Evolutionary conservation across 495 filamentous ascomycete species (phyloP).

Genomic region (Melanomma pulvis-pyrius): DNA sequence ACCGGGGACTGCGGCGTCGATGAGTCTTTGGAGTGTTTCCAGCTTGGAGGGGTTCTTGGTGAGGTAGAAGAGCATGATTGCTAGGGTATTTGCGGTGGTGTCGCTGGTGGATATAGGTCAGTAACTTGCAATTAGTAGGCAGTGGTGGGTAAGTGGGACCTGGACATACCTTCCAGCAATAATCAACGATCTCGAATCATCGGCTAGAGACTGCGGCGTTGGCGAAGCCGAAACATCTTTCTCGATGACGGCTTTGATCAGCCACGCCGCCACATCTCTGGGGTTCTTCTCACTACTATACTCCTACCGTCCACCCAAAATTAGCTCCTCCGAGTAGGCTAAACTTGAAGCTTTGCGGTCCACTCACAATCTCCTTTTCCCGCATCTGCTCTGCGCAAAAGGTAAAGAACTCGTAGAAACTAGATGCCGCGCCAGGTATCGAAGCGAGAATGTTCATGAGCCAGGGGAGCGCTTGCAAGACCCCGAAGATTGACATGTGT

Average conservation of each 20-base stretch:
- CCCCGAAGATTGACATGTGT: constrained; percentile 32
- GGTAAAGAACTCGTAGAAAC: constrained; percentile 23
- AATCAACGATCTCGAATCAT: constrained; percentile 34
- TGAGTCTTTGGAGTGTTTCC: constrained; percentile 32
- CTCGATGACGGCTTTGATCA: constrained; percentile 25
- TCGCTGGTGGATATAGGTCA: constrained; percentile 25
- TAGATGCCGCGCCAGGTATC: constrained; percentile 15
- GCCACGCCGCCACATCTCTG: constrained; percentile 27
- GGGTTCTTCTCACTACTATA: constrained; percentile 17
- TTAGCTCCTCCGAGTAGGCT: background rate
- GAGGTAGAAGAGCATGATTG: constrained; percentile 35
- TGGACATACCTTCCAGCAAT: constrained; percentile 29
- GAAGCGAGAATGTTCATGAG: constrained; percentile 17
- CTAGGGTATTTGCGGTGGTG: constrained; percentile 37
- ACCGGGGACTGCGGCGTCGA: constrained; percentile 24
- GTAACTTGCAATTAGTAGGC: background rate
- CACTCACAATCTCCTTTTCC: constrained; percentile 22
- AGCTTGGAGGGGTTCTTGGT: constrained; percentile 25
- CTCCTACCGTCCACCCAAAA: background rate
- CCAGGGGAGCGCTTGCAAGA: constrained; percentile 26
- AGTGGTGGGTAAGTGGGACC: background rate
- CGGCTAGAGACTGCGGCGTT: constrained; percentile 15
- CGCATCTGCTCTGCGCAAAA: constrained; percentile 12
- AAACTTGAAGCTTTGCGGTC: background rate
- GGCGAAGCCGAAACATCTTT: constrained; percentile 21